Conservation (phyloP, 1,139 yeast species). For the Lodderomyces beijingensis region DNA sequence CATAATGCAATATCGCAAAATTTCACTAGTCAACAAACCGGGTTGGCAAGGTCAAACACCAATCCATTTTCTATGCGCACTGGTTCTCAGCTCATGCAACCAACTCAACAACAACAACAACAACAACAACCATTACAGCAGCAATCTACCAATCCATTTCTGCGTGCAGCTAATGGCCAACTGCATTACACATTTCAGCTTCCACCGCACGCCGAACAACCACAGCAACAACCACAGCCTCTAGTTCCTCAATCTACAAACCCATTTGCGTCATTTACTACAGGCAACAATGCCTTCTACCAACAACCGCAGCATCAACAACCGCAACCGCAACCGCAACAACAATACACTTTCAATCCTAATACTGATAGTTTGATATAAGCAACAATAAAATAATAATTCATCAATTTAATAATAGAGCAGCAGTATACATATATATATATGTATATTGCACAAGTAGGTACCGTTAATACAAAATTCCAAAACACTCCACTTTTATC, state of each 20-base stretch:
- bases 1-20: constrained; percentile 5
- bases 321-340: not conserved
- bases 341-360: constrained; percentile 2
- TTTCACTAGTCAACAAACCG: constrained; percentile 7
- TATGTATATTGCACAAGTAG: no score
- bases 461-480: no score
- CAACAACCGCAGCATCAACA: no score
- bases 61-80: constrained; percentile 39
- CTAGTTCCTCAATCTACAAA: constrained; percentile 48
- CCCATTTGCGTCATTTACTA: constrained; percentile 1
- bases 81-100: constrained; percentile 4
- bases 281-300: not conserved
- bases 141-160: constrained; percentile 46
- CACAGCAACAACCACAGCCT: constrained; percentile 10
- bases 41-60: constrained; percentile 28
- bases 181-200: constrained; percentile 26
- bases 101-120: constrained; percentile 3
- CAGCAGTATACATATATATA: no score
- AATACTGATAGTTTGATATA: constrained; percentile 4
- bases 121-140: constrained; percentile 13
- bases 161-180: constrained; percentile 22
- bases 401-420: no score
- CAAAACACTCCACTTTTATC: no score
- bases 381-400: no score
- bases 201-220: constrained; percentile 9